Evolutionary conservation across 768 basidiomycete species (phyloP).

Genomic region (Sarcodon sp.): DNA sequence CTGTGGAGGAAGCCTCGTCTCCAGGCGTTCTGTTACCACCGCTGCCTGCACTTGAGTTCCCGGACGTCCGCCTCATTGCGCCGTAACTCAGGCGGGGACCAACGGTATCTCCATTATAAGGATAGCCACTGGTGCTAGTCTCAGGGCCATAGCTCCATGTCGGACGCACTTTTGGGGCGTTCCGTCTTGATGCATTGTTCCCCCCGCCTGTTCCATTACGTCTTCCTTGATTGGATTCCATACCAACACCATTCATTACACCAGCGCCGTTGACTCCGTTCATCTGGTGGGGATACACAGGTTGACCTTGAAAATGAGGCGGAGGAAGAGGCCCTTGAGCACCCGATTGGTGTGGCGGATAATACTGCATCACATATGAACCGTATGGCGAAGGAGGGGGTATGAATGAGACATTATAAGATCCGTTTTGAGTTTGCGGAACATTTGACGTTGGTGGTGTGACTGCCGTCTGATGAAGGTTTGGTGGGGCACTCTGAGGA

Average conservation of each 20-base stretch:
- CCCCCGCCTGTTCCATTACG: constrained; percentile 16
- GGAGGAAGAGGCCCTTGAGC: constrained; percentile 1
- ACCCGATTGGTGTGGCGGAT: constrained; percentile 16
- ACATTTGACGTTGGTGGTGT: constrained; percentile 15
- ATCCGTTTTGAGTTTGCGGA: constrained; percentile 19
- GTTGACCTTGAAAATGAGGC: constrained; percentile 7
- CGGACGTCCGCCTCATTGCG: constrained; percentile 30
- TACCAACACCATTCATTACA: constrained; percentile 6
- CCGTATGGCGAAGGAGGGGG: constrained; percentile 15
- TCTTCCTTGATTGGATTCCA: constrained; percentile 10
- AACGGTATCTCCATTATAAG: constrained; percentile 30
- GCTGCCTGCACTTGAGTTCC: constrained; percentile 34
- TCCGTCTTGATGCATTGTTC: constrained; percentile 14
- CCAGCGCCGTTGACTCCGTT: constrained; percentile 17
- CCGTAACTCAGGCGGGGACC: constrained; percentile 51
- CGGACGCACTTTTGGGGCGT: constrained; percentile 12
- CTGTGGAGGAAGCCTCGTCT: constrained; percentile 67
- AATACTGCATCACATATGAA: constrained; percentile 24
- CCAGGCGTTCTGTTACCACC: constrained; percentile 46
- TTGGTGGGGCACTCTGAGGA: constrained; percentile 16
- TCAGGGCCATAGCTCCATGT: constrained; percentile 66
- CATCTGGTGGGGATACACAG: constrained; percentile 6
- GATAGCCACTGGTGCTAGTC: constrained; percentile 32
- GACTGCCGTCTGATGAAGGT: constrained; percentile 19
- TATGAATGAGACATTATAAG: neutral